Evolutionary conservation across 257 asterid species (phyloP).

Genomic region (Solanum lycopersicoides): DNA sequence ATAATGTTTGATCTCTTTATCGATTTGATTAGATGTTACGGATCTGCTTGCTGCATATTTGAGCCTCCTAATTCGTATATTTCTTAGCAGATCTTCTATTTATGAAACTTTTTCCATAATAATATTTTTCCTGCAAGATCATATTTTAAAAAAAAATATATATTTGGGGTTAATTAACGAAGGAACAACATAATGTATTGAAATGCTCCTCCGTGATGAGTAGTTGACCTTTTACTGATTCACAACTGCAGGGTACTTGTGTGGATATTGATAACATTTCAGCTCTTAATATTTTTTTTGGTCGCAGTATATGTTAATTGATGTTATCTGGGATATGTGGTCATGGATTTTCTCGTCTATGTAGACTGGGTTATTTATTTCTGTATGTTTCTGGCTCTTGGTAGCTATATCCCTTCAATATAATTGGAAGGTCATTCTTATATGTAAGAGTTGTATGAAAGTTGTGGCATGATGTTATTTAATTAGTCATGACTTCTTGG

Average conservation of each 20-base stretch:
- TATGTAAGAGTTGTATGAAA: too few relatives aligned
- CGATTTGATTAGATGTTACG: neutral
- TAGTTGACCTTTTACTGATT: neutral
- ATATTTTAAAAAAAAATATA: neutral
- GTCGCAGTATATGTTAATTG: neutral
- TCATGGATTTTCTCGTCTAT: neutral
- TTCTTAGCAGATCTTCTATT: neutral
- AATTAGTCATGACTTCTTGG: neutral
- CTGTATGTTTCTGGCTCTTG: neutral
- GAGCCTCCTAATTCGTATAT: neutral
- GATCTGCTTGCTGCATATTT: neutral
- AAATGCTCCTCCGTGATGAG: neutral
- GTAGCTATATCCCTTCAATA: neutral
- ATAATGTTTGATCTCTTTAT: neutral
- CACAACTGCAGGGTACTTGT: neutral
- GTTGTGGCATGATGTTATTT: neutral
- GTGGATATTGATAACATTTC: neutral
- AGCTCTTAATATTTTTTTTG: neutral
- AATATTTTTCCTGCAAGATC: neutral
- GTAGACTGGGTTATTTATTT: neutral
- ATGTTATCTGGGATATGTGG: neutral
- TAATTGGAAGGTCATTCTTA: neutral
- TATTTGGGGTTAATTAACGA: neutral
- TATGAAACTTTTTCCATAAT: neutral
- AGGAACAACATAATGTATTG: neutral